These are phyloP conservation scores for Aquilaria sinensis DNA, from an alignment of 345 rosid species.

Conservation along the genomic window DNA sequence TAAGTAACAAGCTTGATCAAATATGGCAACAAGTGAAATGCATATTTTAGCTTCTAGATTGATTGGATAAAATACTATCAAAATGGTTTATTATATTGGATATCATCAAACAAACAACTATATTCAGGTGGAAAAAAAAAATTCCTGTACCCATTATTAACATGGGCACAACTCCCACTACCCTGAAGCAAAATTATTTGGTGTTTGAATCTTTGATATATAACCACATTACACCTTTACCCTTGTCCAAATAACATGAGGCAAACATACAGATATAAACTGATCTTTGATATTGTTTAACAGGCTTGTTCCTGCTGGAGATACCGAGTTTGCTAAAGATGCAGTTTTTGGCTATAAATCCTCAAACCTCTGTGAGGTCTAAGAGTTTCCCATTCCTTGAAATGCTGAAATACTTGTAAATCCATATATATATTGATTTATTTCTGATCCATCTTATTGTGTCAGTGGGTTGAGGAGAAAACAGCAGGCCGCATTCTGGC, in stretches of 20 bases:
- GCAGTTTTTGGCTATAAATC: constrained; percentile 90
- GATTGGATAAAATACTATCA: no score
- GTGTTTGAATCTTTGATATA: no score
- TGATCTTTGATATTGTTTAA: constrained; percentile 17
- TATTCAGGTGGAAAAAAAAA: no score
- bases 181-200: no score
- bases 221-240: no score
- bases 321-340: constrained; percentile 94
- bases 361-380: constrained; percentile 84
- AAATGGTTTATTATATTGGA: no score
- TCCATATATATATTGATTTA: constrained; percentile 7
- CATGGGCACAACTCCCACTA: no score
- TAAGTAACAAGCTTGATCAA: no score
- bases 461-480: constrained; percentile 96
- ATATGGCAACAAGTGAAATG: no score
- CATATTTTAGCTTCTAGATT: no score
- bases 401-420: constrained; percentile 1
- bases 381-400: constrained; percentile 9
- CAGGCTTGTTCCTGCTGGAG: constrained; percentile 95
- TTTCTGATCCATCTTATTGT: constrained; percentile 16
- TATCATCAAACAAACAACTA: no score
- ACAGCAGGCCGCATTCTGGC: constrained; percentile 66
- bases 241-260: background rate
- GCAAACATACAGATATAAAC: background rate
- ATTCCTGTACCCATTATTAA: no score